Evolutionary conservation across 352 stramenopile species (phyloP).

Genomic region (Vaucheria bursata): DNA sequence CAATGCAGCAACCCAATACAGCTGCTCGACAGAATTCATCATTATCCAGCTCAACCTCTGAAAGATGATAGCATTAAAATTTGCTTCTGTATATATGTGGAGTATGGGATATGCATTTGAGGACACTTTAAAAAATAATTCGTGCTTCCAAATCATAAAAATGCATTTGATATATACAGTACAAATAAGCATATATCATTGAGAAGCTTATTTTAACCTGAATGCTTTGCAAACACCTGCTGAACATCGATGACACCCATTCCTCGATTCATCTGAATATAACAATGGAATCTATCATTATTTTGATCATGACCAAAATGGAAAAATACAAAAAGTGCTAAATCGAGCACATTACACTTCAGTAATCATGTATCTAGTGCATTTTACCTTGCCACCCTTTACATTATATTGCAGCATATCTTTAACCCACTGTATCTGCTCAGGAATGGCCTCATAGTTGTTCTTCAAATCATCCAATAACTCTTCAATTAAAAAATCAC

Average conservation of each 20-base stretch:
- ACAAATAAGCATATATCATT: too few relatives aligned
- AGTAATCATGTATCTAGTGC: too few relatives aligned
- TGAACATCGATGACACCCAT: conserved; percentile 70
- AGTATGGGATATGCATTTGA: too few relatives aligned
- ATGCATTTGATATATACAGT: too few relatives aligned
- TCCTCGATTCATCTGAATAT: conserved; percentile 88
- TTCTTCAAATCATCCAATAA: background rate
- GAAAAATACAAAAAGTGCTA: too few relatives aligned
- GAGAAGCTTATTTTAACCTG: background rate
- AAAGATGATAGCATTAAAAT: too few relatives aligned
- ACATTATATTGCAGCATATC: conserved; percentile 90
- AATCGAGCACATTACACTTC: too few relatives aligned
- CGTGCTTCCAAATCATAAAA: too few relatives aligned
- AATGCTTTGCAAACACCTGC: conserved; percentile 51
- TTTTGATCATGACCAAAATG: too few relatives aligned
- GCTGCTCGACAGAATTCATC: conserved; percentile 58
- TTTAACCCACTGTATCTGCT: conserved; percentile 49
- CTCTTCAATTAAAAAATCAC: conserved; percentile 5
- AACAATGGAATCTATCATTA: too few relatives aligned
- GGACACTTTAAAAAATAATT: too few relatives aligned
- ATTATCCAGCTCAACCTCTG: conserved; percentile 45
- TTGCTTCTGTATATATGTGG: too few relatives aligned
- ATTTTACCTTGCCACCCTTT: conserved; percentile 95
- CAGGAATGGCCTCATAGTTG: conserved; percentile 47
- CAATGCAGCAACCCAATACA: conserved; percentile 94